Percentiles rank a stretch among this genome's conserved stretches.
These are phyloP conservation scores for Marchantia polymorpha DNA, from an alignment of 225 moss, liverwort and hornwort genomes.

Conservation along the genomic window DNA sequence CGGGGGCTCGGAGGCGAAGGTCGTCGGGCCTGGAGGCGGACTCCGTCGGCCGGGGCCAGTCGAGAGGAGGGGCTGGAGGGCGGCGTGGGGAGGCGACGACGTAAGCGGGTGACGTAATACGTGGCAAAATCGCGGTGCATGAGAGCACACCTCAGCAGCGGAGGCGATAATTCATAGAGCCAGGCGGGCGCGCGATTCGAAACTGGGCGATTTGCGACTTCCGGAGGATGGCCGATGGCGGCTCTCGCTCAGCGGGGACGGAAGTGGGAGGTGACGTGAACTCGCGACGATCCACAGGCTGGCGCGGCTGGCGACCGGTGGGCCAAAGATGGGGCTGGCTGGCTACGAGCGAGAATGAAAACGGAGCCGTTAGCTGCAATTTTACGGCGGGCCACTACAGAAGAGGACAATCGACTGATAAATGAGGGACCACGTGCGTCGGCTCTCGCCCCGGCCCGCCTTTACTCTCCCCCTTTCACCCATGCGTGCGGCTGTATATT, in stretches of 20 bases:
- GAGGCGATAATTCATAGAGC: neutral
- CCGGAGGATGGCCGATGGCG: too few relatives aligned
- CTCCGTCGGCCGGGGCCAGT: neutral
- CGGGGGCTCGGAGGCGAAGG: neutral
- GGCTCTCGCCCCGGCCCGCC: slow-evolving; percentile 2
- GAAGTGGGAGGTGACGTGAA: neutral
- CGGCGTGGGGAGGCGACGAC: slow-evolving; percentile 1
- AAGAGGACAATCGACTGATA: slow-evolving; percentile 1
- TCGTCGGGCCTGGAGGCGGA: too few relatives aligned
- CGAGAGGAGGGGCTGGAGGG: too few relatives aligned
- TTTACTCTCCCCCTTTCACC: neutral
- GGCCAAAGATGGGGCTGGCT: slow-evolving; percentile 9
- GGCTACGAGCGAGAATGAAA: neutral
- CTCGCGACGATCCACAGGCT: neutral
- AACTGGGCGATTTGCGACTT: too few relatives aligned
- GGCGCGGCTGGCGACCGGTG: neutral
- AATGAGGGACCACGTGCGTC: slow-evolving; percentile 10
- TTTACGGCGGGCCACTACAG: slow-evolving; percentile 6
- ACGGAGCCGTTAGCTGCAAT: slow-evolving; percentile 8
- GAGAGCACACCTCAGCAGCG: neutral
- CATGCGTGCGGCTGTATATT: slow-evolving; percentile 10
- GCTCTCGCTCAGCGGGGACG: neutral
- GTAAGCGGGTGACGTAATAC: slow-evolving; percentile 7
- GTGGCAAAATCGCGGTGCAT: slow-evolving; percentile 7
- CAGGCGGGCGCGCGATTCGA: neutral